These are phyloP conservation scores for Nymphaea thermarum DNA, from an alignment of 164 flowering plant genomes.

Conservation along the genomic window DNA sequence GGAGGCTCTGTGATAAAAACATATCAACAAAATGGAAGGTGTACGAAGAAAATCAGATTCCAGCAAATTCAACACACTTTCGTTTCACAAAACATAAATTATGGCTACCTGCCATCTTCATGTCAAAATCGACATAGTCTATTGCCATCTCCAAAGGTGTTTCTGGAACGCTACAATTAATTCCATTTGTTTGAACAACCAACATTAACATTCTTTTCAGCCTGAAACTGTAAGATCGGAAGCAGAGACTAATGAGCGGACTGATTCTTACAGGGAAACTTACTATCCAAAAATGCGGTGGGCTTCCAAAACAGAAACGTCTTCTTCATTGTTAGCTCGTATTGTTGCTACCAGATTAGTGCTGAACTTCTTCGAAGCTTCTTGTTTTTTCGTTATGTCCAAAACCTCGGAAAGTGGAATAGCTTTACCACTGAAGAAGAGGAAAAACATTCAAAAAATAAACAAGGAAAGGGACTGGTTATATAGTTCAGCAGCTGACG, in stretches of 20 bases:
- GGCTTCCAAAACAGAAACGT: background rate
- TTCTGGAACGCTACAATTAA: background rate
- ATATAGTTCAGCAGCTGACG: no score
- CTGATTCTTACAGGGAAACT: background rate
- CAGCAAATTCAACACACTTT: background rate
- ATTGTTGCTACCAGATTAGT: background rate
- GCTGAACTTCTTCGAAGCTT: background rate
- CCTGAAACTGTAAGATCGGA: background rate
- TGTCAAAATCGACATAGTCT: background rate
- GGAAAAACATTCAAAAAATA: background rate
- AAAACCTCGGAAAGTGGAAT: background rate
- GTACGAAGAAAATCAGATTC: background rate
- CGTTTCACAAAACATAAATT: background rate
- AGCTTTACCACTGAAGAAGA: background rate
- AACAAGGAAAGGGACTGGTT: background rate
- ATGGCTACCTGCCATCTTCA: background rate
- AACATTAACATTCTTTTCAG: background rate
- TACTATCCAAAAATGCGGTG: slow-evolving; percentile 2
- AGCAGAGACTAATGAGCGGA: background rate
- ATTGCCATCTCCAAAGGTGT: background rate
- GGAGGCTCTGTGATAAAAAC: background rate
- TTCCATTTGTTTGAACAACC: background rate
- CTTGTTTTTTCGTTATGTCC: background rate
- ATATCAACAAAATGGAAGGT: background rate
- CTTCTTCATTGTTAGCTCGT: slow-evolving; percentile 1